phyloP scores from a whole-genome alignment of 495 filamentous ascomycete species.

The Viridothelium virens region DNA sequence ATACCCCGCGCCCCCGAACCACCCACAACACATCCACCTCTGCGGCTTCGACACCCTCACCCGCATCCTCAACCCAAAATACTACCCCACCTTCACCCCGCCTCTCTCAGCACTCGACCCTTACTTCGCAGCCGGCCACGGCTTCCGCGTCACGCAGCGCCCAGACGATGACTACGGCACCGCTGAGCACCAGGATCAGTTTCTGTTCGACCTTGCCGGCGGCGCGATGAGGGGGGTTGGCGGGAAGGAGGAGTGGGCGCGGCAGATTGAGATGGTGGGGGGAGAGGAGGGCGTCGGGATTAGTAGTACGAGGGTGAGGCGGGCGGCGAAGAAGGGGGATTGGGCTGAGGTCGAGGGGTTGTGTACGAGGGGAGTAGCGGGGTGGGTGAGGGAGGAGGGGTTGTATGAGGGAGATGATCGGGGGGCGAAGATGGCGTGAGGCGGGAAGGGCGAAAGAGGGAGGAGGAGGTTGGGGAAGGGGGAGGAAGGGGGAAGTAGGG shows the following conservation, averaged over 20 bases:
- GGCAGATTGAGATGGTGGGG: conserved; percentile 61
- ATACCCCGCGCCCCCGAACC: conserved; percentile 38
- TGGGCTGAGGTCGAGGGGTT: conserved; percentile 50
- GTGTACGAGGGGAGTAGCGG: conserved; percentile 54
- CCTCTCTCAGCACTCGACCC: conserved; percentile 48
- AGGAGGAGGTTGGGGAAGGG: neutral
- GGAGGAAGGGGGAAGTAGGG: no score
- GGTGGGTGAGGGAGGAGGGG: conserved; percentile 46
- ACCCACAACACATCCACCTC: conserved; percentile 63
- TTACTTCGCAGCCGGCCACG: conserved; percentile 61
- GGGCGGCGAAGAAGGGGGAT: conserved; percentile 49
- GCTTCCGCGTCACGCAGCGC: conserved; percentile 64
- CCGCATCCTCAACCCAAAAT: conserved; percentile 73
- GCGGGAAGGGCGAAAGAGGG: neutral
- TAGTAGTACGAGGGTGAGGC: conserved; percentile 58
- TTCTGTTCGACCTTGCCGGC: conserved; percentile 30
- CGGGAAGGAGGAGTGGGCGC: conserved; percentile 58
- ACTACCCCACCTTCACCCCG: conserved; percentile 58
- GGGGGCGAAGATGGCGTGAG: conserved; percentile 31
- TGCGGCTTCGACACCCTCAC: conserved; percentile 83
- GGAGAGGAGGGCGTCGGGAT: conserved; percentile 40
- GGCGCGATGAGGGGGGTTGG: conserved; percentile 49
- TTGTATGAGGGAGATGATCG: conserved; percentile 43
- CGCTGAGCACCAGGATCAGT: conserved; percentile 31
- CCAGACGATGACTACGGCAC: conserved; percentile 43